These are phyloP conservation scores for Sclerotinia spermophila DNA, from an alignment of 2,329 filamentous ascomycete species.

Conservation along the genomic window DNA sequence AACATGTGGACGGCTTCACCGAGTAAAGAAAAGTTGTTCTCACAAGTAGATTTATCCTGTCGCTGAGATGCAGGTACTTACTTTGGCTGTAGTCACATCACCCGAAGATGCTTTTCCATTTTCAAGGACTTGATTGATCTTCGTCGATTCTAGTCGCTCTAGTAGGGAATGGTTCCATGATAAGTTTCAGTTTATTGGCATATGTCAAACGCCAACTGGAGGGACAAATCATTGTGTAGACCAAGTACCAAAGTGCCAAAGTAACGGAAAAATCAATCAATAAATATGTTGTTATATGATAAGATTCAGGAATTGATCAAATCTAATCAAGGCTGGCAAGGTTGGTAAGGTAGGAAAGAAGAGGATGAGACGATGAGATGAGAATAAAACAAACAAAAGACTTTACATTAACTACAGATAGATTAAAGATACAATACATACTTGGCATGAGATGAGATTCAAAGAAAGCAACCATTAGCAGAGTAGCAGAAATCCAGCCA, in stretches of 20 bases:
- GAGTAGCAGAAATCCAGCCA: not conserved
- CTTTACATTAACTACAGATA: no score
- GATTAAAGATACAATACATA: no score
- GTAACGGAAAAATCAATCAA: no score
- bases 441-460: not conserved
- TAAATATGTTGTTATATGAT: not conserved
- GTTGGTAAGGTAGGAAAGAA: not conserved
- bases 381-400: not conserved
- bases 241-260: not conserved
- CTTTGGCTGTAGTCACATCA: not conserved
- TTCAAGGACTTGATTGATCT: not conserved
- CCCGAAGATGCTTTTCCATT: not conserved
- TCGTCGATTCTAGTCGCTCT: conserved; percentile 1
- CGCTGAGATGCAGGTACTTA: not conserved
- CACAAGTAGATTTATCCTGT: not conserved
- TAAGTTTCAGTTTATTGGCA: conserved; percentile 9
- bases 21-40: not conserved
- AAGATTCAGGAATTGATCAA: not conserved
- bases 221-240: not conserved
- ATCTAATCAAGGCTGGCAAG: not conserved
- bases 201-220: conserved; percentile 13
- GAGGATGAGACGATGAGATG: not conserved
- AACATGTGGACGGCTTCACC: not conserved
- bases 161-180: not conserved
- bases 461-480: not conserved